Base-by-base conservation (phyloP, 2,329 filamentous ascomycete species). In the Aspergillus latus region DNA sequence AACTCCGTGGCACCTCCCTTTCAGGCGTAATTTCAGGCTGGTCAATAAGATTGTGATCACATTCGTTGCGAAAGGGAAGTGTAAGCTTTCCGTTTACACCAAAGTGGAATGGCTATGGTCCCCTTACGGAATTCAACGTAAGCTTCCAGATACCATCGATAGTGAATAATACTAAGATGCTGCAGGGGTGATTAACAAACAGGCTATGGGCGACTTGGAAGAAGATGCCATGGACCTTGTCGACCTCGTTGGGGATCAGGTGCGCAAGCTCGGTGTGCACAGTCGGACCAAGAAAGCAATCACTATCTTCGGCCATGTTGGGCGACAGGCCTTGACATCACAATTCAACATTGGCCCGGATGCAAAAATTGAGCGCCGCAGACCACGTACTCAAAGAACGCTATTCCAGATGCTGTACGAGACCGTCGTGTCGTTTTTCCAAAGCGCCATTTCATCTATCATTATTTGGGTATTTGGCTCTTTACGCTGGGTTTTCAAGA, bases 41-140 rank as follows among this genome's bases (percentile, higher is more conserved):
- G 84, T 95, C 56, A 93, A 86, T 63, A 97, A 96, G 74, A 86
- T 96, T 60, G 91, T 97, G 61, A 94, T 99, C 60, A 97, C 94
- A 2, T 91, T 97, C 68, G 83, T 93, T 58, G 87, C 91, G 51
- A 97, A 97, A 75, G 92, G 90, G 10, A 92, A 88, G 72, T 96
- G 91, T 73, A 97, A 94, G 76, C 83, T 99, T 54, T 88, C 92
- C 28, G 84, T 97, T 43, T 96, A 90, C 74, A 89, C 87, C 52
- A 89, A 88, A 66, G 85, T 96, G n/a, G 89, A 91, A 64, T 97
- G 94, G 94, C 82, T 85, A 28, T 88, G 85, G 62, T 78, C 83
- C 52, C 87, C 86, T 9, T 78, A 69, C 48, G 68, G 80, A 30
- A 70, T 79, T 42, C 74, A 75, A 66, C 68, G 77, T 77, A 62